phyloP scores from a whole-genome alignment of 192 early-diverging fungal genomes.

The Backusella parvicylindrica region DNA sequence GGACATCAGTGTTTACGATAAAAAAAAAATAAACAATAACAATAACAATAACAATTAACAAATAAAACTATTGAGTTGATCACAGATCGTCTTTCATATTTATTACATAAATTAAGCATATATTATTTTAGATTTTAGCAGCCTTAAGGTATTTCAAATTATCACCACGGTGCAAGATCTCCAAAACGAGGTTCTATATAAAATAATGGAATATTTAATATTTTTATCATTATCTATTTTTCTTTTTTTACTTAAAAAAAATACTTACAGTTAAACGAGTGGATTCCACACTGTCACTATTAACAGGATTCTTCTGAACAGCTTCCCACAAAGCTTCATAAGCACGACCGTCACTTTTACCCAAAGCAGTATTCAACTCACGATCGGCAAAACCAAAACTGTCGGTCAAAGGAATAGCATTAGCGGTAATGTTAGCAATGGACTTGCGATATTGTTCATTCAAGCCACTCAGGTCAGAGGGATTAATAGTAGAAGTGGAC shows the following conservation, averaged over 20 bases:
- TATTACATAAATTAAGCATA: background rate
- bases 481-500: conserved; percentile 40
- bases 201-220: background rate
- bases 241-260: too few species aligned
- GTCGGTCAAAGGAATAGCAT: conserved; percentile 74
- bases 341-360: conserved; percentile 61
- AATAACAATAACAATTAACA: background rate
- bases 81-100: background rate
- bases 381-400: conserved; percentile 68
- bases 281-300: conserved; percentile 13
- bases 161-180: conserved; percentile 17
- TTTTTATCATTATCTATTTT: too few species aligned
- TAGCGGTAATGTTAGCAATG: conserved; percentile 51
- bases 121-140: conserved; percentile 5
- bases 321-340: conserved; percentile 61
- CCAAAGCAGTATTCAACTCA: conserved; percentile 66
- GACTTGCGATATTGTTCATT: conserved; percentile 18
- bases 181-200: conserved; percentile 17
- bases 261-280: conserved; percentile 18
- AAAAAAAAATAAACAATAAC: background rate
- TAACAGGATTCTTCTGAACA: conserved; percentile 33
- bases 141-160: background rate
- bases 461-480: conserved; percentile 34
- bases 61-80: background rate
- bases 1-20: background rate